These are phyloP conservation scores for Ogataea salicorniae DNA, from an alignment of 805 yeast genomes.

Conservation along the genomic window DNA sequence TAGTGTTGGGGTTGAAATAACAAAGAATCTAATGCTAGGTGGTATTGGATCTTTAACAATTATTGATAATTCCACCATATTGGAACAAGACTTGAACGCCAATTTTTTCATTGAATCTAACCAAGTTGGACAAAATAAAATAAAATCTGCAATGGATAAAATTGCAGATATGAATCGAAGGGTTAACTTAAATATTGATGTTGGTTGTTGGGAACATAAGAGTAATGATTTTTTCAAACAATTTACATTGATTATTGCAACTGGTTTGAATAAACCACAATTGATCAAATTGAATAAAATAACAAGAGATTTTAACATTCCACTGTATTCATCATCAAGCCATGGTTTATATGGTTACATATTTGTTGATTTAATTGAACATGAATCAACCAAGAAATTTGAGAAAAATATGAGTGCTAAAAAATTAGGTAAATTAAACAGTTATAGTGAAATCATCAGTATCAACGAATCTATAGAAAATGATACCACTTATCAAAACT, in stretches of 20 bases:
- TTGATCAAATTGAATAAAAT: constrained; percentile 45
- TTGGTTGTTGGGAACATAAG: constrained; percentile 24
- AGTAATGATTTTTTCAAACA: constrained; percentile 37
- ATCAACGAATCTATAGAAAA: constrained; percentile 34
- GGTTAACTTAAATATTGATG: constrained; percentile 51
- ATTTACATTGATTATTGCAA: constrained; percentile 71
- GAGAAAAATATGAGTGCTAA: constrained; percentile 25
- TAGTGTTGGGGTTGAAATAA: constrained; percentile 74
- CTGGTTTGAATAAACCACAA: constrained; percentile 48
- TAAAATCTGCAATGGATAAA: constrained; percentile 48
- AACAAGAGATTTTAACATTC: constrained; percentile 52
- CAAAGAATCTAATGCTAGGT: constrained; percentile 80
- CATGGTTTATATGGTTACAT: constrained; percentile 83
- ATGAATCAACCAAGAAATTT: constrained; percentile 49
- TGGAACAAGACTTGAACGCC: constrained; percentile 59
- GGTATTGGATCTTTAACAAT: constrained; percentile 81
- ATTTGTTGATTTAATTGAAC: constrained; percentile 70
- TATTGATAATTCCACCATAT: constrained; percentile 50
- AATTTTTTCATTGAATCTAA: constrained; percentile 65
- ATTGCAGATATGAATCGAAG: constrained; percentile 76
- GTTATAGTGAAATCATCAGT: constrained; percentile 37
- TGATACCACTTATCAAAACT: constrained; percentile 32
- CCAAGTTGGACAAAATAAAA: constrained; percentile 52
- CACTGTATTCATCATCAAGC: constrained; percentile 62
- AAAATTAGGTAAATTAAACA: constrained; percentile 43